These are phyloP conservation scores for Heliamphora pulchella DNA, from an alignment of 179 eudicot species.

Conservation along the genomic window DNA sequence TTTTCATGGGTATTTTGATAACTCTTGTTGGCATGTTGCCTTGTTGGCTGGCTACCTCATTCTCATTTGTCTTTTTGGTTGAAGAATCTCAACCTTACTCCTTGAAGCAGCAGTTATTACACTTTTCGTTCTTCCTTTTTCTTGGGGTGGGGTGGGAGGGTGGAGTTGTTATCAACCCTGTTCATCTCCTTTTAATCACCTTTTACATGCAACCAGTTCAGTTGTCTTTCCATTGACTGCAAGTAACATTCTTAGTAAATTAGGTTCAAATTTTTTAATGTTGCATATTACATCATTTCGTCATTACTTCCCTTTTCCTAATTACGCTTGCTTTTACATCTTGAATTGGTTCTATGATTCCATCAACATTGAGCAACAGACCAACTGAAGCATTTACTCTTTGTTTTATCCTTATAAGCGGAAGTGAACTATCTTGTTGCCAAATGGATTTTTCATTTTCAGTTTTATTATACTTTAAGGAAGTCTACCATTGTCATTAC, in stretches of 20 bases:
- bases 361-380: not conserved
- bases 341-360: not conserved
- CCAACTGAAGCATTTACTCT: too few species aligned
- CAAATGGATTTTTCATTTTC: not conserved
- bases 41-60: not conserved
- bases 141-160: not conserved
- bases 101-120: not conserved
- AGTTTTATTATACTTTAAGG: not conserved
- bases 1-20: not conserved
- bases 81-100: not conserved
- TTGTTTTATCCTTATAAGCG: not conserved
- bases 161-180: not conserved
- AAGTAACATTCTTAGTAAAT: not conserved
- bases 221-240: not conserved
- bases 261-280: not conserved
- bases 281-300: not conserved
- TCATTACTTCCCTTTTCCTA: too few species aligned
- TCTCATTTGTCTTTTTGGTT: not conserved
- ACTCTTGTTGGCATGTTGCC: not conserved
- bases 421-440: conserved; percentile 6
- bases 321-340: not conserved
- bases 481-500: not conserved
- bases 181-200: not conserved
- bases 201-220: not conserved
- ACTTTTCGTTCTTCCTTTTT: not conserved